Conservation (phyloP, 768 basidiomycete species). For the Tubosaeta brunneosetosa region DNA sequence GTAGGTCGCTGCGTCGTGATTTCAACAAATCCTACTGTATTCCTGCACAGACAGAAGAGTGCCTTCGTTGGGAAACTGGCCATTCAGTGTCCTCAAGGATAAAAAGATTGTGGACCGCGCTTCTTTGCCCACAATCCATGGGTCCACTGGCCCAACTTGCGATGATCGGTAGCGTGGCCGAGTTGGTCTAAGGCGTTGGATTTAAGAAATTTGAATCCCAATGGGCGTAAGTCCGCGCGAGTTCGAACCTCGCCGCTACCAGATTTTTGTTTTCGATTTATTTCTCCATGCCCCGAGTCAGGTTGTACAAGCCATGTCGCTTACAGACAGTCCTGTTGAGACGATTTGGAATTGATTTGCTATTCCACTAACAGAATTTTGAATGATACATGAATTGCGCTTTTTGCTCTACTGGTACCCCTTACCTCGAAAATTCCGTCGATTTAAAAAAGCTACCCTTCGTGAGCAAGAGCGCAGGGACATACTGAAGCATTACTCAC, state of each 20-base stretch:
- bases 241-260: constrained; percentile 90
- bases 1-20: too few species aligned
- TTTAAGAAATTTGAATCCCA: constrained; percentile 78
- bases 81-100: too few species aligned
- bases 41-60: too few species aligned
- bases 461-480: not conserved
- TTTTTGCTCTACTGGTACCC: not conserved
- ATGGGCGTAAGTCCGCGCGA: constrained; percentile 82
- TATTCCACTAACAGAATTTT: not conserved
- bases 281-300: not conserved
- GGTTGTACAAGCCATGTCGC: not conserved
- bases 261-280: constrained; percentile 24
- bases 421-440: not conserved
- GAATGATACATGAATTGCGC: not conserved
- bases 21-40: too few species aligned
- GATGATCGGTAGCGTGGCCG: constrained; percentile 65
- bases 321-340: not conserved
- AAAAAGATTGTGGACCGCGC: too few species aligned
- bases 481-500: constrained; percentile 24
- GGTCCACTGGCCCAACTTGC: not conserved
- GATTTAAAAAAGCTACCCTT: constrained; percentile 27
- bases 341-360: not conserved
- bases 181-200: constrained; percentile 91
- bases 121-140: not conserved
- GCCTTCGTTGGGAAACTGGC: too few species aligned